Evolutionary conservation across 176 grass and related monocot genomes (phyloP).

Genomic region (Aegilops speltoides): DNA sequence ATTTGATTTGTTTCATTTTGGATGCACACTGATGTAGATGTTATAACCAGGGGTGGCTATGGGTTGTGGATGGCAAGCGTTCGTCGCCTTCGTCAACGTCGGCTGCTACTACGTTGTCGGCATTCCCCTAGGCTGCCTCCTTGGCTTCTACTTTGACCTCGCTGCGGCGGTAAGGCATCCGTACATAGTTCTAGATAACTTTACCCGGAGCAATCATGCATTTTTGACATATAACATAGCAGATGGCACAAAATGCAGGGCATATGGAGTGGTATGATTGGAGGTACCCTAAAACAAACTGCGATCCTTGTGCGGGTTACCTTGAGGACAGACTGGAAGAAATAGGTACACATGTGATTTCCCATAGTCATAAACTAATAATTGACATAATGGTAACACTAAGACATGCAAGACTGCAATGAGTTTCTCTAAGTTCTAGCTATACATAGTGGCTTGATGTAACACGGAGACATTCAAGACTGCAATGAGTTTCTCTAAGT

Average conservation of each 20-base stretch:
- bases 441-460: too few relatives aligned
- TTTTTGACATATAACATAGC: not conserved
- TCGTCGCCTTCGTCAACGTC: too few relatives aligned
- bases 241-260: conserved; percentile 32
- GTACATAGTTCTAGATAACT: too few relatives aligned
- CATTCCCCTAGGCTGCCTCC: conserved; percentile 33
- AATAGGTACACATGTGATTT: conserved; percentile 43
- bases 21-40: too few relatives aligned
- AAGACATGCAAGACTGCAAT: not conserved
- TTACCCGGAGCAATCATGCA: not conserved
- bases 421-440: not conserved
- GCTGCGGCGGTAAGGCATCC: conserved; percentile 4
- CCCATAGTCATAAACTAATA: not conserved
- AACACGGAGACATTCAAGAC: too few relatives aligned
- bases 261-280: conserved; percentile 79
- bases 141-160: conserved; percentile 38
- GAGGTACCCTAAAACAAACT: conserved; percentile 66
- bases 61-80: too few relatives aligned
- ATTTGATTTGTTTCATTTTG: too few relatives aligned
- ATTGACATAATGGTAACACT: too few relatives aligned
- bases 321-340: conserved; percentile 63
- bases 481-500: not conserved
- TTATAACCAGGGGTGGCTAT: too few relatives aligned
- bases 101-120: not conserved
- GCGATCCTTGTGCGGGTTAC: conserved; percentile 67